A percentile compares a stretch with the other conserved stretches of the same genome.
Conservation (phyloP, 2,329 filamentous ascomycete genomes). For the Ophiocordyceps unilateralis region DNA sequence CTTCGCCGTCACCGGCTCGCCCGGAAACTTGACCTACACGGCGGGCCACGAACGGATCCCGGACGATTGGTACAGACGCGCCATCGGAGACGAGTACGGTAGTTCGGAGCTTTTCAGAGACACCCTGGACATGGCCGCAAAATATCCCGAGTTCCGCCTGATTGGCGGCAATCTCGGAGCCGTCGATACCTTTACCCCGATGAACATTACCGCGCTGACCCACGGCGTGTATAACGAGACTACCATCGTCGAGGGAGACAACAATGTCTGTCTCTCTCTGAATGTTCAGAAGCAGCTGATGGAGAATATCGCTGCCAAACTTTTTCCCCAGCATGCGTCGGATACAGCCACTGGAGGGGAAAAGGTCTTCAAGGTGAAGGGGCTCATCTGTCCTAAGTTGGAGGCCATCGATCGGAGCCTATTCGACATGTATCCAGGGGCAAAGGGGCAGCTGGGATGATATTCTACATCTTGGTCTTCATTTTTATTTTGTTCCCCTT, state of each 20-base stretch:
- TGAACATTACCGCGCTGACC: slow-evolving; percentile 24
- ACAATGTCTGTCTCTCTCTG: not conserved
- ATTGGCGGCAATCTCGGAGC: slow-evolving; percentile 30
- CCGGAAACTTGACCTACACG: slow-evolving; percentile 21
- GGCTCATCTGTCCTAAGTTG: no score
- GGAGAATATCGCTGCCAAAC: no score
- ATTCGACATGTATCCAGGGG: no score
- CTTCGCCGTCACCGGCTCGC: slow-evolving; percentile 16
- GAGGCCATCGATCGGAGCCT: no score
- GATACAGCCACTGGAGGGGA: no score
- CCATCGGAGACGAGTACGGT: slow-evolving; percentile 21
- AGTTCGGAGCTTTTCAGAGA: slow-evolving; percentile 20
- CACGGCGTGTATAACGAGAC: slow-evolving; percentile 23
- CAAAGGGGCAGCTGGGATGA: no score
- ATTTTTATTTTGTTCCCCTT: no score
- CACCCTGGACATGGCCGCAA: slow-evolving; percentile 11
- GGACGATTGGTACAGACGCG: slow-evolving; percentile 27
- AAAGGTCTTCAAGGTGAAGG: no score
- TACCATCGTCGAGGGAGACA: not conserved
- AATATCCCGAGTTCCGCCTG: slow-evolving; percentile 12
- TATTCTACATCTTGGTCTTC: no score
- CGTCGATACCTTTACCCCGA: slow-evolving; percentile 28
- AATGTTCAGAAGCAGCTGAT: no score
- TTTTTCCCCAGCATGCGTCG: no score
- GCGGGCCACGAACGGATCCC: slow-evolving; percentile 31